These are phyloP conservation scores for Cytospora schulzeri DNA, from an alignment of 2,329 filamentous ascomycete species.

Conservation along the genomic window DNA sequence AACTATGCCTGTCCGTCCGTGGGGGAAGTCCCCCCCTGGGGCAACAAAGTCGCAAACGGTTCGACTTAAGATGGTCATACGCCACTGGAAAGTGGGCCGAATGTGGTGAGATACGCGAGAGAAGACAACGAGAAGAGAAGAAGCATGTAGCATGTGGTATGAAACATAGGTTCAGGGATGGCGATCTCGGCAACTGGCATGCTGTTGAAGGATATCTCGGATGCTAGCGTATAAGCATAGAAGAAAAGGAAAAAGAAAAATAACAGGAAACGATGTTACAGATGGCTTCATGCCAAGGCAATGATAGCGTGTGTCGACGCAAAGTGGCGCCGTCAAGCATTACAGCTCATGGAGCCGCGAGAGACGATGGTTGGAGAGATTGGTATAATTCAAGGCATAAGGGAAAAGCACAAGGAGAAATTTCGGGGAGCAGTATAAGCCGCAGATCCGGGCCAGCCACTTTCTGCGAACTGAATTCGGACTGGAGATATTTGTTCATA, in stretches of 20 bases:
- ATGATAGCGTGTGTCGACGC: background rate
- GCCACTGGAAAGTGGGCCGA: background rate
- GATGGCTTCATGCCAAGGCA: background rate
- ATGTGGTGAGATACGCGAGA: background rate
- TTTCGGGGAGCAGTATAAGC: background rate
- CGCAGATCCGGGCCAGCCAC: constrained; percentile 8
- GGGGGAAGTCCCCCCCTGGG: background rate
- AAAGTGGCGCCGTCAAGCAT: constrained; percentile 1
- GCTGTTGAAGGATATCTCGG: constrained; percentile 14
- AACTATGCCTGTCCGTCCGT: background rate
- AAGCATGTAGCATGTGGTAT: background rate
- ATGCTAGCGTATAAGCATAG: constrained; percentile 4
- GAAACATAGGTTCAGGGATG: background rate
- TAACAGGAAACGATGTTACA: background rate
- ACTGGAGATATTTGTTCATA: background rate
- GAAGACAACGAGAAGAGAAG: background rate
- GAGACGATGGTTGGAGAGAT: background rate
- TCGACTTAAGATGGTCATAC: background rate
- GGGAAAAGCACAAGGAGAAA: background rate
- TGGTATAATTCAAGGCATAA: background rate
- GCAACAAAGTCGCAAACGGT: background rate
- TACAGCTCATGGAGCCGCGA: background rate
- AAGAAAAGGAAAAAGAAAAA: background rate
- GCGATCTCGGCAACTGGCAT: constrained; percentile 18
- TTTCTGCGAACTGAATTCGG: background rate